Percentiles rank a stretch among this genome's conserved stretches.
Evolutionary conservation across 257 asterid genomes (phyloP).

Genomic region (Solanum lycopersicoides): DNA sequence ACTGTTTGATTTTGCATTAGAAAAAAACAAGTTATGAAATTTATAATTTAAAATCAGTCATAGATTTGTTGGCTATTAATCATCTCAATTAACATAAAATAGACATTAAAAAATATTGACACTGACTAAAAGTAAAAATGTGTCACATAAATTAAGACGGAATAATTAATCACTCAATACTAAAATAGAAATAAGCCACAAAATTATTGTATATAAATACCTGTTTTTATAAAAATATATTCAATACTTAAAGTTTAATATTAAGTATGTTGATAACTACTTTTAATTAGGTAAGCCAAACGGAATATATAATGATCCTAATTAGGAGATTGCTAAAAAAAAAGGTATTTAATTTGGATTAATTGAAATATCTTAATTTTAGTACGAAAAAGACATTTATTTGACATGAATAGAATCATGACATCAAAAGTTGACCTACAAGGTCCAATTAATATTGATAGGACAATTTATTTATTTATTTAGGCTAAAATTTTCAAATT

Average conservation of each 20-base stretch:
- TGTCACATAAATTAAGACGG: too few species aligned
- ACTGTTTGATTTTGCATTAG: too few species aligned
- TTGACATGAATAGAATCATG: not conserved
- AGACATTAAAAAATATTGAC: too few species aligned
- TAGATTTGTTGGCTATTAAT: too few species aligned
- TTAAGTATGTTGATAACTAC: too few species aligned
- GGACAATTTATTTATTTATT: not conserved
- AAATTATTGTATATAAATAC: not conserved
- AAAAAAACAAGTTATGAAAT: too few species aligned
- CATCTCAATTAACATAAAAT: too few species aligned
- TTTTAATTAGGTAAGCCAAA: not conserved
- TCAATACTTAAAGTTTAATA: too few species aligned
- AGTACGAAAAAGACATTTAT: not conserved
- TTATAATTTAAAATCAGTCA: too few species aligned
- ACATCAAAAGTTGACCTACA: not conserved
- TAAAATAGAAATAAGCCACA: not conserved
- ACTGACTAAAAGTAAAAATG: too few species aligned
- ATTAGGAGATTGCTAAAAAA: not conserved
- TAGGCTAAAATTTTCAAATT: not conserved
- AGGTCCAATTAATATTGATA: not conserved
- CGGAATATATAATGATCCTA: not conserved
- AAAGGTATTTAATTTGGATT: not conserved
- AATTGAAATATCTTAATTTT: not conserved
- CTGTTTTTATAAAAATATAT: too few species aligned
- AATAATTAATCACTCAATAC: not conserved